Base-by-base conservation (phyloP, 208 protist species). In the Leishmania mexicana region DNA sequence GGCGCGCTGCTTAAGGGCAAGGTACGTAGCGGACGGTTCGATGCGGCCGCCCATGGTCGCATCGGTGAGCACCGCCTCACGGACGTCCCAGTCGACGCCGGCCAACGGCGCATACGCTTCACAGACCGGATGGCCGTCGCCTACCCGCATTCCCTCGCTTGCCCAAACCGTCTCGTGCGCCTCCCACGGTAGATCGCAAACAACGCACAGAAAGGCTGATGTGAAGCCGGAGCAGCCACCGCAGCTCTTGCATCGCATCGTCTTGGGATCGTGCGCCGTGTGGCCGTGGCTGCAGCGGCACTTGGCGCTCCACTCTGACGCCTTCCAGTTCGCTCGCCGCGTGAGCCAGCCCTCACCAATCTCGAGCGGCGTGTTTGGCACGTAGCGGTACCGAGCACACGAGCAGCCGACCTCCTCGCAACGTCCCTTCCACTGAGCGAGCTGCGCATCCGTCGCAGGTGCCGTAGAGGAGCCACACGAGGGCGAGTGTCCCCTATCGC, bases 311-410 rank as follows among this genome's bases (percentile, higher is more conserved):
- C 92, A 97, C 80, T 79, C 58, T 54, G 79, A 67, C 19, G 85
- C 80, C 78, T 97, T 85, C 80, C 92, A 97, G 75, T 93, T 87
- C 1, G 75, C 80, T 17, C 95, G 85, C 17, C 91, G 90, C 28
- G 90, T 87, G 53, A 98, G 88, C 93, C 94, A 97, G 2, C 81
- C 86, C 58, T 97, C 93, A 10, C 96, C 94, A 60, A 97, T 96
- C 78, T 97, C 95, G 72, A 96, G 93, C 28, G 96, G 96, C 19
- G 86, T 86, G 78, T 94, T 96, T 21, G 96, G 96, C 10, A 97
- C 78, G 83, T 96, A 98, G 65, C 86, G 83, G 64, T 93, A 98
- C 40, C 81, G n/a, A 6, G 51, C 42, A 83, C 94, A 98, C 3
- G 19, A 47, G 65, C 94, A 97, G 38, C 83, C 77, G 0, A 65